Evolutionary conservation across 2,329 filamentous ascomycete species (phyloP), one percentile per base, ranked within the genome.

Genomic region (Nemania diffusa): DNA sequence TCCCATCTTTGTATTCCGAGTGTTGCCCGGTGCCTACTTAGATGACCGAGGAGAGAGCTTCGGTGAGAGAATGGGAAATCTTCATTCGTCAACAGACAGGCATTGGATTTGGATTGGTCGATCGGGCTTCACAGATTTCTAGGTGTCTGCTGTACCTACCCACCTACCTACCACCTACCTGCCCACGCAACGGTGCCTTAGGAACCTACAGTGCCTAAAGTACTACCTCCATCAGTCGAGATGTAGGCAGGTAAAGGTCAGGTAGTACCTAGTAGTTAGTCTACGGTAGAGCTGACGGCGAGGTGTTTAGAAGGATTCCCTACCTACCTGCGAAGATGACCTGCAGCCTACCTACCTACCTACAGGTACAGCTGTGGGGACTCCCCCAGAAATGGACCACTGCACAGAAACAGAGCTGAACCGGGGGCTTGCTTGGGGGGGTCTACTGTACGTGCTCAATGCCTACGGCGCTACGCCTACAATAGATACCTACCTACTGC

Each of bases 11-110:
- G 24, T 37, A 24, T 57, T 44, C 37, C 29, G 20, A 51, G 60
- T 5, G 9, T 42, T 52, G 27, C 9, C 52, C 26, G 56, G 56
- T 61, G 56, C 55, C 50, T 37, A 60, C n/a, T 22, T 13, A n/a
- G 7, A 50, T 24, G 37, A 60, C 17, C 29, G 29, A 32, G 29
- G 26, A 52, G 24, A 20, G 27, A 20, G 32, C 46, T 52, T 59
- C 64, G 64, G 60, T 64, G 46, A 67, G 46, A 67, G 34, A 42
- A 46, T 55, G 37, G 52, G 22, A 24, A 26, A 40, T 67, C n/a
- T 24, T 24, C 22, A 61, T 64, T 64, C 53, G 48, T 29, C 29
- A 9, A 57, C 15, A 7, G 51, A 5, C 29, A 32, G 29, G 29
- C 9, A 9, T 32, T 32, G n/a, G n/a, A n/a, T n/a, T n/a, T n/a